These are phyloP conservation scores for Arthrobotrys iridis DNA, from an alignment of 2,329 filamentous ascomycete species.

Conservation along the genomic window DNA sequence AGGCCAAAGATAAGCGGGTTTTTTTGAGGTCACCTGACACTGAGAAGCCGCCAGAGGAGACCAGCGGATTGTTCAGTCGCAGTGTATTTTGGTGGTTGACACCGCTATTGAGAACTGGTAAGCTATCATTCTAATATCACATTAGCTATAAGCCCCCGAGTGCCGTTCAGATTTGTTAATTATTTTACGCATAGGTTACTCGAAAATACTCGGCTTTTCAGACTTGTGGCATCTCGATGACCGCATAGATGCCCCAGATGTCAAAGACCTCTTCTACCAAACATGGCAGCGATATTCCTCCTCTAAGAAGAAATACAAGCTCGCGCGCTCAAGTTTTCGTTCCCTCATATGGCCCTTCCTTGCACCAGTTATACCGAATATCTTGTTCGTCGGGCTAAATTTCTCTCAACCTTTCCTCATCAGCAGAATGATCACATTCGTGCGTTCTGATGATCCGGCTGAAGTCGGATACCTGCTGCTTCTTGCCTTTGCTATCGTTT, in stretches of 20 bases:
- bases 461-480: conserved; percentile 45
- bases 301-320: conserved; percentile 27
- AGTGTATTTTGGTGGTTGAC: conserved; percentile 62
- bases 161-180: too few relatives aligned
- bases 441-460: conserved; percentile 29
- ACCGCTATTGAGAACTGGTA: conserved; percentile 56
- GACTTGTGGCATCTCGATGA: conserved; percentile 47
- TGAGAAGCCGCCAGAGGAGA: conserved; percentile 59
- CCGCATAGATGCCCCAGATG: conserved; percentile 12
- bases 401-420: conserved; percentile 60
- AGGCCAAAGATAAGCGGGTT: conserved; percentile 38
- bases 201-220: conserved; percentile 29
- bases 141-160: too few relatives aligned
- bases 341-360: conserved; percentile 42
- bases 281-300: conserved; percentile 38
- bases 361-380: conserved; percentile 56
- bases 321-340: conserved; percentile 40
- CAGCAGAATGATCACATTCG: conserved; percentile 56
- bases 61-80: conserved; percentile 60
- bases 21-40: conserved; percentile 55
- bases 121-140: not conserved
- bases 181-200: too few relatives aligned
- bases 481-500: conserved; percentile 29
- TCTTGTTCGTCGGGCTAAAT: conserved; percentile 58
- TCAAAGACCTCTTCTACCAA: conserved; percentile 41